These are phyloP conservation scores for Pleurotus platypus DNA, from an alignment of 768 basidiomycete species.

Conservation along the genomic window DNA sequence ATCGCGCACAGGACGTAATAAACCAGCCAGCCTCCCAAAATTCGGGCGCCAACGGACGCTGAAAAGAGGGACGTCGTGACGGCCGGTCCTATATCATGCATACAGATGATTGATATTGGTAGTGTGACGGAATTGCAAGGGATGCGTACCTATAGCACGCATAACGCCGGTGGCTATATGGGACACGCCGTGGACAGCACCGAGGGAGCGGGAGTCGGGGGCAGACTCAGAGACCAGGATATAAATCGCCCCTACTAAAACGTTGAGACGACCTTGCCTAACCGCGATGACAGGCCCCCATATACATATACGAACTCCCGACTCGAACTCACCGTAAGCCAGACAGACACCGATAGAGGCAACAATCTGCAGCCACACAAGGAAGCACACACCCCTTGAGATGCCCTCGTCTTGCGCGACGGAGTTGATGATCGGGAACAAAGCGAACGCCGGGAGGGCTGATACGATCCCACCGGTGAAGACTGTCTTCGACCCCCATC, in stretches of 20 bases:
- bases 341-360: background rate
- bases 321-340: background rate
- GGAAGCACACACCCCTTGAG: background rate
- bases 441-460: constrained; percentile 13
- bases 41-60: constrained; percentile 49
- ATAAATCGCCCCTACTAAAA: background rate
- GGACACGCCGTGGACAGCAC: background rate
- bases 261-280: background rate
- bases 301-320: background rate
- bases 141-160: background rate
- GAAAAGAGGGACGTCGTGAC: constrained; percentile 64
- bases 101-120: too few relatives aligned
- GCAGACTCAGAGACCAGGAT: background rate
- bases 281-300: background rate
- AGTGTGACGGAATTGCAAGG: too few relatives aligned
- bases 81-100: constrained; percentile 40
- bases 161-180: background rate
- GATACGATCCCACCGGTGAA: constrained; percentile 28
- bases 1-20: constrained; percentile 38
- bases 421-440: constrained; percentile 11
- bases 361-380: constrained; percentile 1
- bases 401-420: constrained; percentile 7
- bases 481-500: constrained; percentile 44
- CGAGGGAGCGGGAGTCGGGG: background rate
- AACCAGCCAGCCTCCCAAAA: constrained; percentile 54